These are phyloP conservation scores for Clarkia xantiana DNA, from an alignment of 345 rosid species.

Conservation along the genomic window DNA sequence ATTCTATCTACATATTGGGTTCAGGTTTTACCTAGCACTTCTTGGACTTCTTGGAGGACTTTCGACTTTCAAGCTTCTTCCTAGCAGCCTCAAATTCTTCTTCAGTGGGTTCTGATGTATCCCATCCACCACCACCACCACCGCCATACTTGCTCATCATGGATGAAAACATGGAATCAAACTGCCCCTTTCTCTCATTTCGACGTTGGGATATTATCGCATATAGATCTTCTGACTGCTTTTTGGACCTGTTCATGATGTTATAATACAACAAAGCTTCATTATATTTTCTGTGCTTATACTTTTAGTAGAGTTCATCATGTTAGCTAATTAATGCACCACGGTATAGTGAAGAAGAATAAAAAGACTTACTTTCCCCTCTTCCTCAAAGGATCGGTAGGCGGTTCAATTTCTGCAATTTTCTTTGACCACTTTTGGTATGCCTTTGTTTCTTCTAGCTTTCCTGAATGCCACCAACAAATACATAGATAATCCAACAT, in stretches of 20 bases:
- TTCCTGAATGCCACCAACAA: slow-evolving; percentile 29
- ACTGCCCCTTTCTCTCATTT: slow-evolving; percentile 45
- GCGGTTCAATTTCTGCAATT: slow-evolving; percentile 54
- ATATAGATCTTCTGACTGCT: slow-evolving; percentile 42
- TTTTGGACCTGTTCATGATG: slow-evolving; percentile 26
- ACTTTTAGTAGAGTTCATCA: too few relatives aligned
- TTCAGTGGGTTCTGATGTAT: slow-evolving; percentile 52
- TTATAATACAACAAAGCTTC: neutral
- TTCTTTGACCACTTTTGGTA: slow-evolving; percentile 72
- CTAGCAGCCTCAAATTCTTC: slow-evolving; percentile 87
- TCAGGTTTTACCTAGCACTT: slow-evolving; percentile 7
- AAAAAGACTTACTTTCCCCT: slow-evolving; percentile 44
- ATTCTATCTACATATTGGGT: too few relatives aligned
- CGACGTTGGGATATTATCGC: slow-evolving; percentile 52
- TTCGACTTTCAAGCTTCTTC: slow-evolving; percentile 44
- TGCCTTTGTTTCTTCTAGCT: slow-evolving; percentile 52
- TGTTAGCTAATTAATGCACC: neutral
- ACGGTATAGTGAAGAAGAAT: neutral
- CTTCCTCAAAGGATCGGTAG: slow-evolving; percentile 39
- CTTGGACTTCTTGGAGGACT: slow-evolving; percentile 33
- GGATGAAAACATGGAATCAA: slow-evolving; percentile 81
- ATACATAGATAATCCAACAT: neutral
- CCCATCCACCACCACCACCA: slow-evolving; percentile 12
- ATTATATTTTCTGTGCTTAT: too few relatives aligned
- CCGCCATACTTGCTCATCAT: slow-evolving; percentile 54